phyloP scores from a whole-genome alignment of 805 yeast species.

The Kluyveromyces siamensis region DNA sequence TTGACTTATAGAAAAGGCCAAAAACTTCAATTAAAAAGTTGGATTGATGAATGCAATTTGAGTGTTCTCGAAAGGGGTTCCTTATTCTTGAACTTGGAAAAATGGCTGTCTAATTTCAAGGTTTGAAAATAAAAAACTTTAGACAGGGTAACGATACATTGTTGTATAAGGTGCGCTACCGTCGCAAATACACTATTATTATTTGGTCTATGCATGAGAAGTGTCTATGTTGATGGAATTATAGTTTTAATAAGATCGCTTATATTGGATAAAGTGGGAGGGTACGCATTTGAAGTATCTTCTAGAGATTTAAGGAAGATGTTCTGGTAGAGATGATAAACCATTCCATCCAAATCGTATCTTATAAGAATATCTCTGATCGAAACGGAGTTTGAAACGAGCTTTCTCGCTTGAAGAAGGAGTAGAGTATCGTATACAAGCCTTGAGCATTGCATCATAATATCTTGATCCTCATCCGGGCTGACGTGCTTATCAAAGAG shows the following conservation, averaged over 20 bases:
- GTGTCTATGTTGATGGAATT: not conserved
- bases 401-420: not conserved
- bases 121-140: not conserved
- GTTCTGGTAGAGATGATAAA: constrained; percentile 10
- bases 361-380: constrained; percentile 12
- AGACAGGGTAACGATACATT: not conserved
- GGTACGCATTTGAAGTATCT: constrained; percentile 1
- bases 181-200: too few relatives aligned
- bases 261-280: constrained; percentile 1
- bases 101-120: not conserved
- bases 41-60: too few relatives aligned
- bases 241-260: not conserved
- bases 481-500: not conserved
- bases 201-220: not conserved
- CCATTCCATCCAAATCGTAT: constrained; percentile 22
- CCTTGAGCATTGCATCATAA: not conserved
- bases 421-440: not conserved
- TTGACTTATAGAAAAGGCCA: not conserved
- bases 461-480: not conserved
- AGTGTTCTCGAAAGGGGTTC: not conserved
- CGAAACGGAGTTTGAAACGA: constrained; percentile 1
- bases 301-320: not conserved
- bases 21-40: not conserved
- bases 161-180: not conserved
- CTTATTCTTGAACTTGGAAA: not conserved